Evolutionary conservation across 306 rosid genomes (phyloP), one percentile per base, ranked within the genome.

Genomic region (Purshia tridentata): DNA sequence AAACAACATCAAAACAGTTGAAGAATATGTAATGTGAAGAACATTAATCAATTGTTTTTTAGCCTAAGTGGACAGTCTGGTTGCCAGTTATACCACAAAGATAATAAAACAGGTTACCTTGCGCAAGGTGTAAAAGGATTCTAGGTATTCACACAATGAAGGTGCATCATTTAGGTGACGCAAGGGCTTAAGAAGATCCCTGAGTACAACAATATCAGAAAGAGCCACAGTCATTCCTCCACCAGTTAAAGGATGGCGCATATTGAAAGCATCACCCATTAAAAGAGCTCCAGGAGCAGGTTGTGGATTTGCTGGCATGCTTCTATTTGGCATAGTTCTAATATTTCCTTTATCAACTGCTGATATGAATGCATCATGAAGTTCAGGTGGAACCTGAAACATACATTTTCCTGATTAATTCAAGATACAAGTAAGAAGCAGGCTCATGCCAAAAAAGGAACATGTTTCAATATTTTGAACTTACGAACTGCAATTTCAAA

Each of bases 181-280:
- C 47, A 81, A 40, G 0, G 86, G 81, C 62, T 78, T 78, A 20
- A 89, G 84, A 84, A 89, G 85, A 75, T 86, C 86, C 11, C 76
- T 68, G 14, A 86, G 76, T 2, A 86, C 53, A 67, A 84, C 91
- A 72, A 89, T 75, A 75, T 89, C 94, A 9, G 89, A 81, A n/a
- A 86, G 79, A 57, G 91, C 88, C 64, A 89, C 91, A 39, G 94
- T 89, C 91, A 86, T 85, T 74, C 94, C 94, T 76, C 89, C 88
- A 53, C 91, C 90, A 11, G 93, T 82, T 68, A 82, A 78, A 29
- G 89, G 93, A 77, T 88, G 89, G 11, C 85, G 87, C 87, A 84
- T 86, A 73, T 88, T 88, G 84, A 88, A 82, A 73, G 93, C 87
- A 69, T 88, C 93, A 0, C 94, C 94, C 75, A 89, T 46, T 65